Percentiles rank a stretch among this genome's conserved stretches.
Conservation (phyloP, 164 flowering plant genomes). For the Liriodendron chinense region DNA sequence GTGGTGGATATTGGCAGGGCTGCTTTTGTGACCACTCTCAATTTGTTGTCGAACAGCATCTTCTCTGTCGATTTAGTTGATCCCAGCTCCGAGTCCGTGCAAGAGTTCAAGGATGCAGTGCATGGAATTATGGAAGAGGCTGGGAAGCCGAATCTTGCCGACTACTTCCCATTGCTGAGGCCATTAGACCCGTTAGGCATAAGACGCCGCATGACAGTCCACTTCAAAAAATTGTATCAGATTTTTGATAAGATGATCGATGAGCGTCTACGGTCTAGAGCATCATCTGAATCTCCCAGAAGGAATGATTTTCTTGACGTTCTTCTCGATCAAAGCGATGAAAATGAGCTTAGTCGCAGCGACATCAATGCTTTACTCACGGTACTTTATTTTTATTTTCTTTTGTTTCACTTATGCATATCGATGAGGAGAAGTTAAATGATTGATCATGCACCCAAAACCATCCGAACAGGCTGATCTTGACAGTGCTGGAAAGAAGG, state of each 20-base stretch:
- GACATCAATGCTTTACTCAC: conserved; percentile 6
- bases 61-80: conserved; percentile 24
- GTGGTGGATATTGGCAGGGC: conserved; percentile 13
- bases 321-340: conserved; percentile 12
- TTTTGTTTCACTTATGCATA: not conserved
- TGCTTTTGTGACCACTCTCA: conserved; percentile 18
- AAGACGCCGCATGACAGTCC: conserved; percentile 1
- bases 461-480: no score
- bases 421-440: no score
- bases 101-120: conserved; percentile 23
- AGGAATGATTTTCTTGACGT: conserved; percentile 14
- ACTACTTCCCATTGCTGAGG: conserved; percentile 18
- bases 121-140: conserved; percentile 20
- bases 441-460: no score
- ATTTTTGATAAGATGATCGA: conserved; percentile 16
- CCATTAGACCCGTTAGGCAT: conserved; percentile 15
- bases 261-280: conserved; percentile 6
- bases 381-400: not conserved
- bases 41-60: conserved; percentile 22
- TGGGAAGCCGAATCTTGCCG: conserved; percentile 13
- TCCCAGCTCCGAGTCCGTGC: conserved; percentile 5
- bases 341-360: not conserved
- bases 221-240: conserved; percentile 1
- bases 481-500: not conserved
- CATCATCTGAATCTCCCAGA: not conserved